Conservation (phyloP, 129 eudicot genomes). For the Saussurea involucrata region DNA sequence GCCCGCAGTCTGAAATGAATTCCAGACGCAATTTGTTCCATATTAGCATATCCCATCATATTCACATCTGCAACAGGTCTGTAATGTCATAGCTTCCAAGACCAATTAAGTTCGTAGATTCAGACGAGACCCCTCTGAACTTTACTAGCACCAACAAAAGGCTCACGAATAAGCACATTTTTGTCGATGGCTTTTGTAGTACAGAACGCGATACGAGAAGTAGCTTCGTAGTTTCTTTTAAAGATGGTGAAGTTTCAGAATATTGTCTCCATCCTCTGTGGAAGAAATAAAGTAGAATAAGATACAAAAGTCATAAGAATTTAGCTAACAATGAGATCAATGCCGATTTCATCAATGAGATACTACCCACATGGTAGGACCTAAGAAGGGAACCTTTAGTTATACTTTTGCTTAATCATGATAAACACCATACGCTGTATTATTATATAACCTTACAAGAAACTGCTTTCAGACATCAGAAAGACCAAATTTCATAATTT, state of each 20-base stretch:
- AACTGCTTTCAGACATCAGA: background rate
- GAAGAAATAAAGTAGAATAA: background rate
- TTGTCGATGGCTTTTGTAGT: background rate
- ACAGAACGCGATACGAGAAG: background rate
- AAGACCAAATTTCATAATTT: background rate
- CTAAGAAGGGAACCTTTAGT: background rate
- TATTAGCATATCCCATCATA: conserved; percentile 98
- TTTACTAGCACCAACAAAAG: conserved; percentile 8
- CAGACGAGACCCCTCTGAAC: background rate
- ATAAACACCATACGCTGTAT: background rate
- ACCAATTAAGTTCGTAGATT: conserved; percentile 31
- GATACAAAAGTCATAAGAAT: background rate
- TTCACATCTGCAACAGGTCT: conserved; percentile 55
- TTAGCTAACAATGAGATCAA: background rate
- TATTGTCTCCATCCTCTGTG: conserved; percentile 11
- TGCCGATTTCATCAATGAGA: background rate
- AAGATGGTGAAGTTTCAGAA: conserved; percentile 1
- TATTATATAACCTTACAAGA: background rate
- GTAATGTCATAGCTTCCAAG: conserved; percentile 60
- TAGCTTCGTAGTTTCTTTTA: background rate
- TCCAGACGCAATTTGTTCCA: conserved; percentile 79
- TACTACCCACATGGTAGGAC: background rate
- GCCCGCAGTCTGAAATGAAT: conserved; percentile 88
- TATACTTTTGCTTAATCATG: background rate
- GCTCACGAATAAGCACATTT: conserved; percentile 10